Conservation (phyloP, 2,329 filamentous ascomycete genomes). For the Cordyceps tenuipes region DNA sequence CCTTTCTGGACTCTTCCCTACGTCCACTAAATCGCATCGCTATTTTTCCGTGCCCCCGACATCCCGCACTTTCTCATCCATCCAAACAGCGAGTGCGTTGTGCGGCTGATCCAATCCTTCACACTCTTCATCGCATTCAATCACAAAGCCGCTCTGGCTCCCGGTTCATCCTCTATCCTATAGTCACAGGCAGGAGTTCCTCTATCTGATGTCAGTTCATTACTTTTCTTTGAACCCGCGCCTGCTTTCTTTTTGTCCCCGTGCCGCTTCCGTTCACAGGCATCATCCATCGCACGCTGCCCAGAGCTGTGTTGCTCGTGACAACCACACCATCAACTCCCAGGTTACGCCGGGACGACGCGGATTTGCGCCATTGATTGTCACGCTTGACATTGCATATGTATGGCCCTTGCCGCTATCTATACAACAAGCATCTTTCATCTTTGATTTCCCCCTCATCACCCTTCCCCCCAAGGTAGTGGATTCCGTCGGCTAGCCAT, state of each 20-base stretch:
- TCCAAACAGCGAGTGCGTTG: not conserved
- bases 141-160: not conserved
- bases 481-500: constrained; percentile 7
- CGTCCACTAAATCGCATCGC: not conserved
- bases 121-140: constrained; percentile 16
- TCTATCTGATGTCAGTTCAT: constrained; percentile 25
- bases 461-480: not conserved
- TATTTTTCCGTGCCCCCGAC: constrained; percentile 9
- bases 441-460: not conserved
- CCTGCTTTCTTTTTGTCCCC: not conserved
- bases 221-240: constrained; percentile 15
- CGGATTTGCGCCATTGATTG: not conserved
- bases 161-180: not conserved
- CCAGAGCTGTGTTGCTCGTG: constrained; percentile 22
- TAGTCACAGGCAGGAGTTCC: not conserved
- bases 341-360: not conserved
- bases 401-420: not conserved
- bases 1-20: too few relatives aligned
- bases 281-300: not conserved
- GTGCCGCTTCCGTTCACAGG: constrained; percentile 16
- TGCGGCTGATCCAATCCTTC: not conserved
- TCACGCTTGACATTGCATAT: not conserved
- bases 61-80: constrained; percentile 1
- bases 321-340: constrained; percentile 16
- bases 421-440: not conserved